Evolutionary conservation across 2,329 filamentous ascomycete genomes (phyloP).

Genomic region (Fusarium lateritium): DNA sequence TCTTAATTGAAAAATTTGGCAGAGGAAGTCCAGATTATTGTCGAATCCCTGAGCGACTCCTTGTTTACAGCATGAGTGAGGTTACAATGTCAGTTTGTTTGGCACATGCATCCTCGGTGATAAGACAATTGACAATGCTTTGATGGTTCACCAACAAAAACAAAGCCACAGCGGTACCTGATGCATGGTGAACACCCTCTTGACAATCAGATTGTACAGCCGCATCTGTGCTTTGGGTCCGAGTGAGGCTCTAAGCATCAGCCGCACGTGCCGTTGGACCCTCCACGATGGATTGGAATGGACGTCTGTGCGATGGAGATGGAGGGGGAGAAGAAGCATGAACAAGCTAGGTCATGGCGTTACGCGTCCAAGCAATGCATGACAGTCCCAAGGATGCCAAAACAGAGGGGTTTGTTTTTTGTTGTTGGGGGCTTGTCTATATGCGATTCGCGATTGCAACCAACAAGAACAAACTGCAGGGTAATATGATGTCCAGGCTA

Average conservation of each 20-base stretch:
- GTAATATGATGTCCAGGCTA: not conserved
- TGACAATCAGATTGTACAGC: not conserved
- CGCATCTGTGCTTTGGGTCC: not conserved
- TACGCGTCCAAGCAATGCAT: conserved; percentile 21
- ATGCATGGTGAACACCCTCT: not conserved
- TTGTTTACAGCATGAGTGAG: not conserved
- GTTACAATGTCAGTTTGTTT: not conserved
- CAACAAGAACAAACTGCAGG: not conserved
- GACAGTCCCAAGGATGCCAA: conserved; percentile 6
- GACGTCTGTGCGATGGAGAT: conserved; percentile 28
- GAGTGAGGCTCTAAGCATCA: conserved; percentile 14
- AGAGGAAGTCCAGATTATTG: not conserved
- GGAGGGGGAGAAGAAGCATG: conserved; percentile 2
- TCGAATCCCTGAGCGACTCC: too few species aligned
- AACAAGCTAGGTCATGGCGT: not conserved
- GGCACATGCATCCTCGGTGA: not conserved
- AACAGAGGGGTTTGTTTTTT: not conserved
- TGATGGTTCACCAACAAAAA: not conserved
- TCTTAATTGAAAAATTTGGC: too few species aligned
- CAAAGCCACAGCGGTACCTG: conserved; percentile 15
- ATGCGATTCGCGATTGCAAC: conserved; percentile 38
- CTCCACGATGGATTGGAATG: conserved; percentile 6
- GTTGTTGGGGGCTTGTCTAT: not conserved
- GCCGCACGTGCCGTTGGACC: conserved; percentile 18
- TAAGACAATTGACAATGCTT: conserved; percentile 4